Percentiles rank a stretch among this genome's conserved stretches.
Evolutionary conservation across 495 filamentous ascomycete genomes (phyloP).

Genomic region (Arthonia radiata): DNA sequence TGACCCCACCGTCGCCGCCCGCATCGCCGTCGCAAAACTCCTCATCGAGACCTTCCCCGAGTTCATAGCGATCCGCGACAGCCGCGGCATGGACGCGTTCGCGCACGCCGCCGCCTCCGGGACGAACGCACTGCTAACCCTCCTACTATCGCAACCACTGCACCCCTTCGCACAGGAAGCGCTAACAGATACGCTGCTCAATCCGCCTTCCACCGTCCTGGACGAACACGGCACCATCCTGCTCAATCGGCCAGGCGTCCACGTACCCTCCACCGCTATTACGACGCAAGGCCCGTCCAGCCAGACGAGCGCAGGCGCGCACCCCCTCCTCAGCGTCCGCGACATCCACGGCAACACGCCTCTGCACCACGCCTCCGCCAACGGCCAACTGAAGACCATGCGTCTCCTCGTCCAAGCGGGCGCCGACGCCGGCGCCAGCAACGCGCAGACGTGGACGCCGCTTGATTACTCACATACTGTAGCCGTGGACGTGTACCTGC

Average conservation of each 20-base stretch:
- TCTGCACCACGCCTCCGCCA: slow-evolving; percentile 38
- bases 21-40: slow-evolving; percentile 34
- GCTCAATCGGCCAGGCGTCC: no score
- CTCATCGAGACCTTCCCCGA: slow-evolving; percentile 16
- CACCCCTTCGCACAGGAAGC: no score
- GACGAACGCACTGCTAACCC: slow-evolving; percentile 8
- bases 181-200: no score
- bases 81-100: slow-evolving; percentile 17
- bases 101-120: slow-evolving; percentile 9
- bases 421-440: slow-evolving; percentile 36
- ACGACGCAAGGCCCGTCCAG: slow-evolving; percentile 1
- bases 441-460: slow-evolving; percentile 48
- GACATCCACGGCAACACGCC: slow-evolving; percentile 54
- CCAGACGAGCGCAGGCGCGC: slow-evolving; percentile 1
- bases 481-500: slow-evolving; percentile 52
- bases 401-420: slow-evolving; percentile 44
- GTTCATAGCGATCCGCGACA: slow-evolving; percentile 26
- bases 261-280: neutral
- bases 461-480: slow-evolving; percentile 46
- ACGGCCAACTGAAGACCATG: slow-evolving; percentile 48
- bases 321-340: slow-evolving; percentile 10
- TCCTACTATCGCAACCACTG: slow-evolving; percentile 5
- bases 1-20: slow-evolving; percentile 22
- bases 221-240: no score
- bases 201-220: no score